Base-by-base conservation (phyloP, 1,284 basidiomycete genomes). In the Fistulina hepatica region DNA sequence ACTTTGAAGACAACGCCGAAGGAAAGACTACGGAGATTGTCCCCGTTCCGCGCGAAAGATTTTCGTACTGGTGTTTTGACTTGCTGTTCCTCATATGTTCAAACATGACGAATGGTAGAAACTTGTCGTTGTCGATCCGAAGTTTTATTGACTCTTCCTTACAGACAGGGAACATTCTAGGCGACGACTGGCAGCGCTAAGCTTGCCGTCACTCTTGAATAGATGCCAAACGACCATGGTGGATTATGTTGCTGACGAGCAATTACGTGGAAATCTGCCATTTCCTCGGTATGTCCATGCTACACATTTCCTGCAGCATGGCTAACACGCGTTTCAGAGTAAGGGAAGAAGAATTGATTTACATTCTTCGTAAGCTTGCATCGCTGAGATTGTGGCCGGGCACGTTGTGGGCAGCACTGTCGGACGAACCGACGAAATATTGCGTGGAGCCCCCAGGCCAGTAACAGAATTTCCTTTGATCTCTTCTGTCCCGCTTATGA, bases 31-130 rank as follows among this genome's bases (percentile, higher is more conserved):
- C 72, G 32, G 60, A 61, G 19, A 70, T 71, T 1, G 54, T 60
- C 10, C 58, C 76, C 17, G 61, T 81, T 26, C 75, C 81, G 1
- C 68, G 85, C 33, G 92, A 97, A 57, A 66, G 82, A 7, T 90
- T 92, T 52, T 81, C 84, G 6, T 95, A 91, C 59, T 97, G 92
- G 91, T 91, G 86, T 48, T 83, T 97, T 44, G 90, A 95, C 51
- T 60, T 94, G 17, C 58, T 97, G 12, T 91, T 95, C 55, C 56
- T 83, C 44, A 68, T 85, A 17, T 90, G 83, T 49, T 80, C 80
- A 0, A 63, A 76, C 47, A 61, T 64, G 0, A 71, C 69, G 1
- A 65, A 65, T 58, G 78, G 83, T 81, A 42, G 24, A 62, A 48
- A 23, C 34, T 41, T 19, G 37, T 19, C n/a, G 20, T 21, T 8